Evolutionary conservation across 2,329 filamentous ascomycete species (phyloP), one percentile per base, ranked within the genome.

Genomic region (Paecilomyces sp.): DNA sequence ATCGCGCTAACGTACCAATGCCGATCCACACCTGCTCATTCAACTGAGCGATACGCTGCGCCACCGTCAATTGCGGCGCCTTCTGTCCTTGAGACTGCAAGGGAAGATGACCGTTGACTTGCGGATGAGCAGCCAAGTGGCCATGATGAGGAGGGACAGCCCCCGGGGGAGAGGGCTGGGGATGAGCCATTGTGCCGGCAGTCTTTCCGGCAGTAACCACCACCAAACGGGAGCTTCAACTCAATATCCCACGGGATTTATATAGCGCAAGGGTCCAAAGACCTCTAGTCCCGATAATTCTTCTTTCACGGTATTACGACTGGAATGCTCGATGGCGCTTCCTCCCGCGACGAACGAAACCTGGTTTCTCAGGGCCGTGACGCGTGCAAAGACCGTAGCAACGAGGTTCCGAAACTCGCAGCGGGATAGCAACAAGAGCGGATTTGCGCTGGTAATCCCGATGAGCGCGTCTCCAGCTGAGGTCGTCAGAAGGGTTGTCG

Each of bases 11-110:
- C 86, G 64, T 88, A 96, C 92, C 93, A 67, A 97, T 89, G 73
- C 94, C 90, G 71, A 96, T 83, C 93, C 93, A 97, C 58, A 96
- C 87, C 55, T 84, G 83, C 77, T 97, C 93, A 69, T 96, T 97
- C 70, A 93, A 84, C 6, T 85, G 80, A 5, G 86, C 82, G 57
- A 96, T 85, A 71, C 91, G 88, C 67, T 92, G 89, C 66, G 89
- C 86, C 24, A 89, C 83, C 56, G 84, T 82, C 65, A 83, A 80
- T 67, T 84, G 85, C 66, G 85, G 83, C 55, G 76, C 78, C 61
- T 81, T 82, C 67, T 83, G 85, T 59, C 79, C 82, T 64, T 72
- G 74, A 60, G 72, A 67, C 59, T 76, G 79, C 70, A 78, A 74
- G 30, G 61, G 78, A 69, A 69, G 74, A 73, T 62, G 78, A 73